phyloP scores from a whole-genome alignment of 208 protist genomes.

The Entamoeba histolytica region DNA sequence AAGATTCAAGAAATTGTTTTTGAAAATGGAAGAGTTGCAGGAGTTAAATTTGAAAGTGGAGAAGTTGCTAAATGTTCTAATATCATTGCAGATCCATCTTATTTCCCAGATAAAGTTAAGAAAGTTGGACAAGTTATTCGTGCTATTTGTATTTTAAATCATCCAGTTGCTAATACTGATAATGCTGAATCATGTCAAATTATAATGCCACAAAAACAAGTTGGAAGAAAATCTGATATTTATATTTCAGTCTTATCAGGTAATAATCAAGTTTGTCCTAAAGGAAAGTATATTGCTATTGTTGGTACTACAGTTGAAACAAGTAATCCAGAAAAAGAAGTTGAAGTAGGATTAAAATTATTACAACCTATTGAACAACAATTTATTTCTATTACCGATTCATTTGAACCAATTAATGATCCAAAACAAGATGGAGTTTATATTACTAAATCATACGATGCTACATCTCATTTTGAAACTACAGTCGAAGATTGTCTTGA shows the following conservation, averaged over 20 bases:
- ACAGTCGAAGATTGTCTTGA: slow-evolving; percentile 74
- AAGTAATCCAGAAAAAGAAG: slow-evolving; percentile 64
- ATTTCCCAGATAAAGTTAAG: slow-evolving; percentile 80
- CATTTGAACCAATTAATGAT: slow-evolving; percentile 63
- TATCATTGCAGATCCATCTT: slow-evolving; percentile 88
- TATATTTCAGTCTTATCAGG: slow-evolving; percentile 75
- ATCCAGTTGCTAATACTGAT: slow-evolving; percentile 27
- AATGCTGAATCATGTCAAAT: slow-evolving; percentile 68
- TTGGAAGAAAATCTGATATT: slow-evolving; percentile 73
- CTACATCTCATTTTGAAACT: slow-evolving; percentile 92
- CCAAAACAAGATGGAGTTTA: slow-evolving; percentile 60
- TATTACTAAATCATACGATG: slow-evolving; percentile 66
- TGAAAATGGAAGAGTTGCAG: slow-evolving; percentile 54
- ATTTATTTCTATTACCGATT: slow-evolving; percentile 45
- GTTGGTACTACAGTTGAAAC: slow-evolving; percentile 85
- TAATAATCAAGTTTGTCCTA: slow-evolving; percentile 71
- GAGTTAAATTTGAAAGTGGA: slow-evolving; percentile 56
- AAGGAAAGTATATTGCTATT: slow-evolving; percentile 83
- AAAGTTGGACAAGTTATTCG: slow-evolving; percentile 70
- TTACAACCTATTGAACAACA: slow-evolving; percentile 56
- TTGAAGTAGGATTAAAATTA: slow-evolving; percentile 62
- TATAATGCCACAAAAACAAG: slow-evolving; percentile 81
- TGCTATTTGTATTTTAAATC: slow-evolving; percentile 80
- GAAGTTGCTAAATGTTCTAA: slow-evolving; percentile 59
- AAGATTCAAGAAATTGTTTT: slow-evolving; percentile 79